Conservation (phyloP, 192 early-diverging fungal genomes). For the Oehlia diaphana region DNA sequence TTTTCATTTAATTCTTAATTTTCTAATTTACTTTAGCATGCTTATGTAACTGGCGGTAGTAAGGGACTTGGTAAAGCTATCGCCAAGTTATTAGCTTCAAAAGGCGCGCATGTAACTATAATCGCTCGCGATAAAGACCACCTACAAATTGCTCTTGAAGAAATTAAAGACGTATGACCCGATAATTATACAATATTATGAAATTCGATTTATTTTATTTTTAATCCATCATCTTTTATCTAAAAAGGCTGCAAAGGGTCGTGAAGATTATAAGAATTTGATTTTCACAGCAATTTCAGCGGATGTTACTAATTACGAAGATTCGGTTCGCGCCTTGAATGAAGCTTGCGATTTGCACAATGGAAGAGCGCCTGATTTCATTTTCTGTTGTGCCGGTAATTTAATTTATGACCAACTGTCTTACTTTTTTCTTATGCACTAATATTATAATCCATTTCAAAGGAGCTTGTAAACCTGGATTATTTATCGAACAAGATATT, state of each 20-base stretch:
- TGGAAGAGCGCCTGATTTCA: constrained; percentile 53
- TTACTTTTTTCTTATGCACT: neutral
- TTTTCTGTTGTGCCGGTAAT: constrained; percentile 60
- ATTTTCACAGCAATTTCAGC: constrained; percentile 53
- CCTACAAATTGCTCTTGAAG: constrained; percentile 53
- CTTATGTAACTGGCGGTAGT: constrained; percentile 75
- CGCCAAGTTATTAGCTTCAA: constrained; percentile 61
- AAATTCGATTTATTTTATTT: neutral
- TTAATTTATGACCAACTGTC: neutral
- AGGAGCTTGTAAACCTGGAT: constrained; percentile 54
- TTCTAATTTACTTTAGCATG: constrained; percentile 46
- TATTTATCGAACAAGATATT: constrained; percentile 65
- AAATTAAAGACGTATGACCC: constrained; percentile 3
- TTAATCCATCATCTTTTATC: too few relatives aligned
- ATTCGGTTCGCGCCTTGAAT: constrained; percentile 55
- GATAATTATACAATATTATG: neutral
- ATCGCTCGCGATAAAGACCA: constrained; percentile 52
- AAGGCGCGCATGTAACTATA: constrained; percentile 72
- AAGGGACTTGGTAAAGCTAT: constrained; percentile 68
- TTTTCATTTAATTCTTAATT: neutral
- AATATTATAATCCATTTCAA: neutral
- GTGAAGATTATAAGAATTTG: neutral
- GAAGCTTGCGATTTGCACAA: constrained; percentile 54
- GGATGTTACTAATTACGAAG: constrained; percentile 57
- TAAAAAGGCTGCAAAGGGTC: neutral